A percentile compares a stretch with the other conserved stretches of the same genome.
phyloP scores from a whole-genome alignment of 495 filamentous ascomycete genomes.

The Lasiosphaeria miniovina region DNA sequence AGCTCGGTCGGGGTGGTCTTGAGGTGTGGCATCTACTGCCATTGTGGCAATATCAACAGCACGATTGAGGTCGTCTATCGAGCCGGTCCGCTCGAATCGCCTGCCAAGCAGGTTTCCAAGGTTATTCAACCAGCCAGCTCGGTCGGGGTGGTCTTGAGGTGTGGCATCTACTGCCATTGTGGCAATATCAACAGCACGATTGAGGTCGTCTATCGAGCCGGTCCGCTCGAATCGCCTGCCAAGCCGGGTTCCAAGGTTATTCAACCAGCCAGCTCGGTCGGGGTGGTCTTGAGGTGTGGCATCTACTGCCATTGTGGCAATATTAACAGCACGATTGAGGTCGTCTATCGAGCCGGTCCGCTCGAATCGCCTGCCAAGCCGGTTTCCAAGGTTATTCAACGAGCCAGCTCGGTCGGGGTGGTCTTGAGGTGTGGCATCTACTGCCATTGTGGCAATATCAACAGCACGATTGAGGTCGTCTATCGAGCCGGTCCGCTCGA shows the following conservation, averaged over 20 bases:
- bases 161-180: neutral
- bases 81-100: neutral
- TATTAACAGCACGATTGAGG: neutral
- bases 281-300: neutral
- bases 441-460: neutral
- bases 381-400: neutral
- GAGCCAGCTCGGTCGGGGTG: neutral
- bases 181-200: neutral
- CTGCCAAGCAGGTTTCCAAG: conserved; percentile 6
- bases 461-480: neutral
- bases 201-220: neutral
- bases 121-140: neutral
- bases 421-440: neutral
- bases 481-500: neutral
- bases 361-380: neutral
- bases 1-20: conserved; percentile 6
- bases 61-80: neutral
- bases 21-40: conserved; percentile 9
- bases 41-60: neutral
- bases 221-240: neutral
- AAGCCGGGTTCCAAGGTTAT: conserved; percentile 3
- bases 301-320: neutral
- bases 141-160: conserved; percentile 3
- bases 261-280: conserved; percentile 1
- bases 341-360: neutral